Percentiles rank a stretch among this genome's conserved stretches.
phyloP scores from a whole-genome alignment of 1,284 basidiomycete genomes.

The Xerocomus nothofagi region DNA sequence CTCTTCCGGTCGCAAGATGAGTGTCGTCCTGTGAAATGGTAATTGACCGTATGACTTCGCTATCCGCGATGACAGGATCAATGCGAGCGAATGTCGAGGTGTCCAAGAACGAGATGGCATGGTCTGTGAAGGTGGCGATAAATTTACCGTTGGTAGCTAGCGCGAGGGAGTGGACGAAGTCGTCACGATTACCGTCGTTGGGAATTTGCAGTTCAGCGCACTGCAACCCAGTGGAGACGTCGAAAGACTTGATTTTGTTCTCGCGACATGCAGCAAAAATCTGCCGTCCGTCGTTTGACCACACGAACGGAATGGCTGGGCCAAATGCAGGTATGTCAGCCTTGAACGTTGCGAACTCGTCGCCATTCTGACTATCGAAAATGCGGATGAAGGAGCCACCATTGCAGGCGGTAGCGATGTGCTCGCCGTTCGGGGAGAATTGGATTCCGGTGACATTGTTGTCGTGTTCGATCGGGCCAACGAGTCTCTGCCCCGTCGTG shows the following conservation, averaged over 20 bases:
- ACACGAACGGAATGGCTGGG: not conserved
- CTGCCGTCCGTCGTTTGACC: not conserved
- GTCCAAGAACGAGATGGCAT: not conserved
- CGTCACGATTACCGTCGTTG: rapidly evolving
- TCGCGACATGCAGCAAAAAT: not conserved
- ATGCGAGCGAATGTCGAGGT: not conserved
- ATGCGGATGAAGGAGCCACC: not conserved
- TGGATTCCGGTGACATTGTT: not conserved
- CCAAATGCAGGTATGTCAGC: rapidly evolving
- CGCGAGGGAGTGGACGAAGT: not conserved
- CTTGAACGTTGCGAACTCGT: not conserved
- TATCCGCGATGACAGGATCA: not conserved
- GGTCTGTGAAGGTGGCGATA: rapidly evolving
- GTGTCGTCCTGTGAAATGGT: not conserved
- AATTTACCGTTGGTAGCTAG: not conserved
- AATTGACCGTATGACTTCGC: not conserved
- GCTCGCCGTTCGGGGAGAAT: not conserved
- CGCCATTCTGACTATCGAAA: not conserved
- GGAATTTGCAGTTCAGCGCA: not conserved
- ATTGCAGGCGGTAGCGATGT: not conserved
- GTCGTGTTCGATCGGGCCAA: not conserved
- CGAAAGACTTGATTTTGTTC: not conserved
- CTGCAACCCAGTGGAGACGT: not conserved
- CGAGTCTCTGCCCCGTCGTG: not conserved
- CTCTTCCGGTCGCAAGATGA: not conserved